Percentiles rank a stretch among this genome's conserved stretches.
Evolutionary conservation across 1,284 basidiomycete species (phyloP).

Genomic region (Marasmius oreades): DNA sequence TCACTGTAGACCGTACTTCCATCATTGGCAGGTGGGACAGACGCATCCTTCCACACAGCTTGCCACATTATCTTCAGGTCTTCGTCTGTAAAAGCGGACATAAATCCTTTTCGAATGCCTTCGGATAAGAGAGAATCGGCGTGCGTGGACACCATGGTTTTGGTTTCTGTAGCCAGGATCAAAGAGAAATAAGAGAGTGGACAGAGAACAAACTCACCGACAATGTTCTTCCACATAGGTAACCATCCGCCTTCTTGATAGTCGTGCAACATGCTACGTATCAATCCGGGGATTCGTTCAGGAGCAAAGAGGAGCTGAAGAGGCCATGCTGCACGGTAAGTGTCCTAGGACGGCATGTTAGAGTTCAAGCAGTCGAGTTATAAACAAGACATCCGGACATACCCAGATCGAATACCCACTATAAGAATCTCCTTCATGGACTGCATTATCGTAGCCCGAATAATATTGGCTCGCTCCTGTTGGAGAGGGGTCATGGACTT

Average conservation of each 20-base stretch:
- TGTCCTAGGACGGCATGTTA: slow-evolving; percentile 46
- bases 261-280: slow-evolving; percentile 79
- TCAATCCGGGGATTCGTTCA: slow-evolving; percentile 71
- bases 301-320: slow-evolving; percentile 77
- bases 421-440: slow-evolving; percentile 68
- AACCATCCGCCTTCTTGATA: slow-evolving; percentile 79
- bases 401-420: slow-evolving; percentile 86
- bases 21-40: slow-evolving; percentile 64
- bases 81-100: slow-evolving; percentile 7
- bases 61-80: slow-evolving; percentile 67
- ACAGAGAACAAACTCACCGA: slow-evolving; percentile 40
- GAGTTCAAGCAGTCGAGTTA: not conserved
- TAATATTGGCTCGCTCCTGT: slow-evolving; percentile 52
- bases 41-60: slow-evolving; percentile 75
- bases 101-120: slow-evolving; percentile 64
- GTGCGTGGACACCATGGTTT: slow-evolving; percentile 79
- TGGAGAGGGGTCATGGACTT: slow-evolving; percentile 56
- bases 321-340: slow-evolving; percentile 76
- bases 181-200: not conserved
- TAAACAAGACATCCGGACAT: slow-evolving; percentile 13
- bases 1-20: slow-evolving; percentile 58
- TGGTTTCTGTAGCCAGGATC: slow-evolving; percentile 46
- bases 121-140: slow-evolving; percentile 81
- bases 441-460: slow-evolving; percentile 66
- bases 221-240: slow-evolving; percentile 90